phyloP scores from a whole-genome alignment of 2,329 filamentous ascomycete genomes.

The Neofusicoccum ribis region DNA sequence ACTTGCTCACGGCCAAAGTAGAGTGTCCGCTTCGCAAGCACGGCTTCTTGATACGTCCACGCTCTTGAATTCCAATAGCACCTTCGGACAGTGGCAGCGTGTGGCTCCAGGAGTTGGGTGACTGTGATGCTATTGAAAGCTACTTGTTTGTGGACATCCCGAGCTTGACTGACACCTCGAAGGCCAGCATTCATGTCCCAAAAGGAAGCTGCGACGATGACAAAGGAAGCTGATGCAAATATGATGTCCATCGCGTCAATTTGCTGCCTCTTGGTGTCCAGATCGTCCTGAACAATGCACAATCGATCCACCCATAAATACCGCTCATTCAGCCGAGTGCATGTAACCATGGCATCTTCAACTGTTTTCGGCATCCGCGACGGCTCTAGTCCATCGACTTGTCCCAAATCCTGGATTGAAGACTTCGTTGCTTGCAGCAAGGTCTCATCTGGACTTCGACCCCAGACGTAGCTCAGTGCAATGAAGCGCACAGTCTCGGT shows the following conservation, averaged over 20 bases:
- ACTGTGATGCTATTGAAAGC: background rate
- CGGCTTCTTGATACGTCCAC: constrained; percentile 18
- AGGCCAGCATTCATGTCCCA: background rate
- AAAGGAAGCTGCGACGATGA: background rate
- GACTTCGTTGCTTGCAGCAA: background rate
- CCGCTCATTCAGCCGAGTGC: background rate
- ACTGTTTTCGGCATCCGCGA: background rate
- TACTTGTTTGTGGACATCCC: background rate
- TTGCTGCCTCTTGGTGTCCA: background rate
- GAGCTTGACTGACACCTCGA: background rate
- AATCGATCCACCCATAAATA: constrained; percentile 11
- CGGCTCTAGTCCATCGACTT: background rate
- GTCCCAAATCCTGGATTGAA: background rate
- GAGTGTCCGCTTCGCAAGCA: background rate
- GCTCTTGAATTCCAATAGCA: constrained; percentile 6
- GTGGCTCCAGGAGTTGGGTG: no score
- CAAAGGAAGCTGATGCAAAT: background rate
- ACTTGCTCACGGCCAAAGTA: background rate
- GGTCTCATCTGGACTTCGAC: background rate
- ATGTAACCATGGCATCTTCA: background rate
- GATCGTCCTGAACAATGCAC: constrained; percentile 11
- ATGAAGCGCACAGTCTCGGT: background rate
- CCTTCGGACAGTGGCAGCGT: background rate
- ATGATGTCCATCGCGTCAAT: constrained; percentile 1
- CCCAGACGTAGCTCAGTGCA: constrained; percentile 15